Base-by-base conservation (phyloP, 73 alveolate species). In the Halteria grandinella region DNA sequence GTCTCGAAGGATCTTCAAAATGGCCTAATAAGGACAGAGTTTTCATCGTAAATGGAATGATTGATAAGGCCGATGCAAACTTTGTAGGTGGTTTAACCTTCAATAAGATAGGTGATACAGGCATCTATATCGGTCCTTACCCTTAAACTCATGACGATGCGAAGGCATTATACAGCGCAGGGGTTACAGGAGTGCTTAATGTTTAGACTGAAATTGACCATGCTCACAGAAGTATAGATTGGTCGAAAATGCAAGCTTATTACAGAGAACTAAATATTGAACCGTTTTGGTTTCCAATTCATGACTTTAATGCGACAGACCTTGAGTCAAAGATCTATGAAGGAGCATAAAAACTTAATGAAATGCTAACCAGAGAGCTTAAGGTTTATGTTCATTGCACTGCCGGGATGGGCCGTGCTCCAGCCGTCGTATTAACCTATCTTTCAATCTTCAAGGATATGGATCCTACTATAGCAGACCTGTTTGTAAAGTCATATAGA, bases 401-500 rank as follows among this genome's bases (percentile, higher is more conserved):
- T 25, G 97, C 97, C 1, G 97, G 97, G 48, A 90, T 90, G 94
- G 86, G 93, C 31, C 72, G 97, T 59, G 91, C 97, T 21, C 87
- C 97, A 41, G 91, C 97, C 0, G 25, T 58, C 14, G 97, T 75
- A 41, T 55, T 90, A 4, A 72, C 89, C 39, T 90, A 90, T 55
- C 63, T 90, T 25, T 88, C 89, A 52, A 62, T 80, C 73, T 86
- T 75, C 74, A 75, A 90, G 86, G 84, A 79, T 43, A 66, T 37
- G n/a, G 81, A 62, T n/a, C 83, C 85, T 23, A 78, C 63, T 45
- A 89, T 81, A 27, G 97, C 93, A 0, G 86, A 69, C 49, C 58
- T 69, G 20, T 86, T 37, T 69, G 87, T 89, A 33, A 80, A 77
- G 47, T 51, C 74, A 37, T 64, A 80, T 58, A 79, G 97, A 59